phyloP scores from a whole-genome alignment of 768 basidiomycete species.

The Royoungia palumana region DNA sequence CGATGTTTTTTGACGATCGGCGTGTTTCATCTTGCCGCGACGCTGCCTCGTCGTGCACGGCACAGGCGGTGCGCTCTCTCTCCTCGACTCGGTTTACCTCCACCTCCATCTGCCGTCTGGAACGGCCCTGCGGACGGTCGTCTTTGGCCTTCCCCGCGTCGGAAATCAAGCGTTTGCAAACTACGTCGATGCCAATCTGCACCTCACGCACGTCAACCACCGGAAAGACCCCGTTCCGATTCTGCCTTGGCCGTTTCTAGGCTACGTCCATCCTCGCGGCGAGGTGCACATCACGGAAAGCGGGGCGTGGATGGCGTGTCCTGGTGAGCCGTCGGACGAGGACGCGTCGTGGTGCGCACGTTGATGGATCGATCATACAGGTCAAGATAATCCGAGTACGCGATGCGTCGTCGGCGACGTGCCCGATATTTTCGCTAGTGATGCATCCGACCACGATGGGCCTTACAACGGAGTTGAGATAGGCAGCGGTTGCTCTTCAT shows the following conservation, averaged over 20 bases:
- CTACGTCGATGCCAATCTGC: conserved; percentile 44
- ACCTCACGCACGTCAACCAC: conserved; percentile 54
- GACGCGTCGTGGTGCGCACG: neutral
- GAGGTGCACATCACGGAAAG: conserved; percentile 43
- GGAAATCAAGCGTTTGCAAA: conserved; percentile 60
- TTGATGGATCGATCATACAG: conserved; percentile 21
- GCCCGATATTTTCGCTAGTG: conserved; percentile 41
- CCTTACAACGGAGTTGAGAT: conserved; percentile 23
- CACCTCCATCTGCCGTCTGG: conserved; percentile 30
- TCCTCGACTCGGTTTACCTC: conserved; percentile 37
- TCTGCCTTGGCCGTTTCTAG: conserved; percentile 31
- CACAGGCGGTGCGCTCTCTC: conserved; percentile 34
- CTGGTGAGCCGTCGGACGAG: conserved; percentile 30
- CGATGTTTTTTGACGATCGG: too few species aligned
- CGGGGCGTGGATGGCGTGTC: conserved; percentile 51
- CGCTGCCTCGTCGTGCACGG: too few species aligned
- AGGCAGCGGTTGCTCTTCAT: too few species aligned
- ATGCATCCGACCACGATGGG: conserved; percentile 44
- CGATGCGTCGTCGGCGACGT: conserved; percentile 24
- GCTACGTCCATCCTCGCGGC: conserved; percentile 37
- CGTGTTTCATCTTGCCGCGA: too few species aligned
- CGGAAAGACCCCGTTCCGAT: conserved; percentile 38
- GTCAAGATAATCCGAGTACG: conserved; percentile 54
- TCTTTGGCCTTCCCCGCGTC: conserved; percentile 37
- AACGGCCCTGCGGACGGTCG: conserved; percentile 26